Base-by-base conservation (phyloP, 1,139 yeast genomes). In the Geotrichum australiense region DNA sequence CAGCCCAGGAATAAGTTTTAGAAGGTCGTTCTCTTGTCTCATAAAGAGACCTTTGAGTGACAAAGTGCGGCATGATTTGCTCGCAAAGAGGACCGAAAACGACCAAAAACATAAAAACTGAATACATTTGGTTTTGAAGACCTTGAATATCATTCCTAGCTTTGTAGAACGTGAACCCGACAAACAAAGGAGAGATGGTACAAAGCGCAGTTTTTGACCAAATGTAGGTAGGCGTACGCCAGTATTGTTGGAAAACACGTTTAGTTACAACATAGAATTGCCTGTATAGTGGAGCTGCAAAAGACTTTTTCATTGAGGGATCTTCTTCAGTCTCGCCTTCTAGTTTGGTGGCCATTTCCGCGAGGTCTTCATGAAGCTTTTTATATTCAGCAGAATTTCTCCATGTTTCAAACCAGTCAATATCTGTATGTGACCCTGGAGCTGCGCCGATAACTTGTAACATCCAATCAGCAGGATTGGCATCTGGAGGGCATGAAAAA, bases 11-110 rank as follows among this genome's bases (percentile, higher is more conserved):
- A 50, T 68, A 83, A 33, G 68, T 78, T 65, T 67, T 76, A 48
- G 75, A 79, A 11, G 95, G 95, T 32, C 94, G 76, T 62, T 87
- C 96, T 59, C 95, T 76, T n/a, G 80, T 89, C 59, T 85, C 95
- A 58, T 84, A 87, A 37, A 87, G 66, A 53, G 78, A 78, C 64
- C 96, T 76, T 61, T 82, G 94, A 37, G 65, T 61, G 25, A 80
- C 79, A 58, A 71, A 84, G 44, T 73, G 68, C 33, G 94, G 93
- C 55, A 84, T 66, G 67, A 78, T 74, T 61, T 85, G 94, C 61
- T 84, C 82, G 43, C 78, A 59, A 49, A 81, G 56, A 35, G 85
- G 77, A 50, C 74, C 73, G 62, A 80, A 71, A 39, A 78, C 69
- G 53, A 77, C 71, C 46, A 76, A 60, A 51, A 78, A 70, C 86